phyloP scores from a whole-genome alignment of 179 eudicot species.

The Beta macrorhiza region DNA sequence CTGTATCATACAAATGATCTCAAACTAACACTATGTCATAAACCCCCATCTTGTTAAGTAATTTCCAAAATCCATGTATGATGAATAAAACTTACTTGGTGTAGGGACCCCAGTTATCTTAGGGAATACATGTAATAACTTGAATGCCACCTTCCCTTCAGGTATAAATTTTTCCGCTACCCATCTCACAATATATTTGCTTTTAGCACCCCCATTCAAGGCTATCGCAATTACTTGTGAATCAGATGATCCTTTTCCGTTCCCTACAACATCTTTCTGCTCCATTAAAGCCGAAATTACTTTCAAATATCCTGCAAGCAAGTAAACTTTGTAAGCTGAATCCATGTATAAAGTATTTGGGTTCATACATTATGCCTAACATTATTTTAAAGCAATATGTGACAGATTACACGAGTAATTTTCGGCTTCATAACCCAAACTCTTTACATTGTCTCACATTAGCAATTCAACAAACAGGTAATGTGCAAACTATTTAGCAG shows the following conservation, averaged over 20 bases:
- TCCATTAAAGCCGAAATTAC: conserved; percentile 29
- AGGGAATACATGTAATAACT: conserved; percentile 75
- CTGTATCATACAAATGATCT: too few species aligned
- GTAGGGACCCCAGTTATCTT: conserved; percentile 68
- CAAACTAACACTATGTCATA: background rate
- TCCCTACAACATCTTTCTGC: conserved; percentile 18
- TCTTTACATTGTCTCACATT: background rate
- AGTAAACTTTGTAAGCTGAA: background rate
- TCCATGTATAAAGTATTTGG: background rate
- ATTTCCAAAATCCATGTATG: background rate
- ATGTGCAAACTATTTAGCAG: background rate
- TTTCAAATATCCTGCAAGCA: conserved; percentile 2
- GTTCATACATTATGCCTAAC: too few species aligned
- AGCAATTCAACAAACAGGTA: conserved; percentile 12
- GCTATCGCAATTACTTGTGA: conserved; percentile 53
- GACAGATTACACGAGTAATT: background rate
- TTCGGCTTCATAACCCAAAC: background rate
- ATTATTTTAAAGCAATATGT: background rate
- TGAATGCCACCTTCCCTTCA: conserved; percentile 55
- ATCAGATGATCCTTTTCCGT: conserved; percentile 23
- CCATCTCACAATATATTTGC: conserved; percentile 65
- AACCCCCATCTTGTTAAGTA: background rate
- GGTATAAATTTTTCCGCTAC: conserved; percentile 62
- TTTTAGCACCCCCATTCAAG: conserved; percentile 58
- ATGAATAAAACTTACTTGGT: conserved; percentile 55